phyloP scores from a whole-genome alignment of 192 early-diverging fungal genomes.

The Chytriomyces sp. region DNA sequence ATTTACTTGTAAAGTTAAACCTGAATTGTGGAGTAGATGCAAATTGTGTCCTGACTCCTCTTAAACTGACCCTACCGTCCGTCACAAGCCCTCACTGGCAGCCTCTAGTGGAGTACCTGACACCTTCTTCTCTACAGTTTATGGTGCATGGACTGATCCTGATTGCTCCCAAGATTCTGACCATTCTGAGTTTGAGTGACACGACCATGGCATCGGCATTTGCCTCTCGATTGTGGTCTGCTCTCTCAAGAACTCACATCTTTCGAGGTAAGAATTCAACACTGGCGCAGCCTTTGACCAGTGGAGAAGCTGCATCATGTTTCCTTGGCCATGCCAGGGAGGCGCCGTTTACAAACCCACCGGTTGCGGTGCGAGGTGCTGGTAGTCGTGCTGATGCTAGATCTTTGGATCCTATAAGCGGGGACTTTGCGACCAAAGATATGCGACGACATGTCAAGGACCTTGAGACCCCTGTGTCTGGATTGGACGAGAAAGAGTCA shows the following conservation, averaged over 20 bases:
- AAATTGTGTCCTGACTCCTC: not conserved
- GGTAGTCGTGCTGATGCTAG: not conserved
- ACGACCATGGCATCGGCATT: slow-evolving; percentile 11
- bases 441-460: slow-evolving; percentile 18
- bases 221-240: slow-evolving; percentile 30
- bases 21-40: too few relatives aligned
- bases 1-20: too few relatives aligned
- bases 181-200: not conserved
- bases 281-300: not conserved
- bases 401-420: slow-evolving; percentile 15
- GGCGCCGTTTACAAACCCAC: not conserved
- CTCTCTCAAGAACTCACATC: slow-evolving; percentile 23
- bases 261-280: not conserved
- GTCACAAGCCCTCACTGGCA: slow-evolving; percentile 15
- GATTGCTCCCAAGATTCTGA: not conserved
- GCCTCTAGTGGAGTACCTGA: slow-evolving; percentile 24
- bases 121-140: slow-evolving; percentile 16
- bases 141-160: not conserved
- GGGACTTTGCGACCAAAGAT: slow-evolving; percentile 32
- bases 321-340: not conserved
- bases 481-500: not conserved
- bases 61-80: not conserved
- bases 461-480: slow-evolving; percentile 10
- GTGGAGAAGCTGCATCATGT: not conserved
- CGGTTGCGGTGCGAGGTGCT: not conserved